phyloP scores from a whole-genome alignment of 768 basidiomycete genomes.

The Megacollybia marginata region DNA sequence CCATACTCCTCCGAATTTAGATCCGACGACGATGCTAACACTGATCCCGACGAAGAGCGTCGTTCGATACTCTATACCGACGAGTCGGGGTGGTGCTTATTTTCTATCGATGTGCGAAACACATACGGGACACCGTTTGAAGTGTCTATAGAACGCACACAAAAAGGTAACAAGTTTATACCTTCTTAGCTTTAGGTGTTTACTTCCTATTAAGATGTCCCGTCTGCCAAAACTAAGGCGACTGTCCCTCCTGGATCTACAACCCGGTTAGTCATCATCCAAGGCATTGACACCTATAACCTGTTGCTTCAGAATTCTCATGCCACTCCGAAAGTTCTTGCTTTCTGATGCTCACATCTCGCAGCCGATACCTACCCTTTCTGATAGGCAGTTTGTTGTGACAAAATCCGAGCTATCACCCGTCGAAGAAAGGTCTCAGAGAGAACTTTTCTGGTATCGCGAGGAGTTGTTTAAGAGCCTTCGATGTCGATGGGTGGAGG shows the following conservation, averaged over 20 bases:
- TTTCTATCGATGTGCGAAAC: slow-evolving; percentile 88
- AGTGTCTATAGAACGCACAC: slow-evolving; percentile 62
- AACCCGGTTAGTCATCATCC: slow-evolving; percentile 45
- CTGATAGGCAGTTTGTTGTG: slow-evolving; percentile 88
- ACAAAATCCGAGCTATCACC: slow-evolving; percentile 58
- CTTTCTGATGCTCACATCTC: slow-evolving; percentile 52
- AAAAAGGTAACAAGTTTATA: slow-evolving; percentile 39
- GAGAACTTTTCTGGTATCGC: slow-evolving; percentile 93
- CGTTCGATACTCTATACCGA: slow-evolving; percentile 29
- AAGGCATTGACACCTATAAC: neutral
- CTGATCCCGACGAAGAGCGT: slow-evolving; percentile 12
- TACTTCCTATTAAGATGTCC: slow-evolving; percentile 23
- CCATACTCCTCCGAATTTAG: slow-evolving; percentile 18
- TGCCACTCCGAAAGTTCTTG: slow-evolving; percentile 66
- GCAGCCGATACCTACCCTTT: slow-evolving; percentile 73
- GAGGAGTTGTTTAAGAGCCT: slow-evolving; percentile 75
- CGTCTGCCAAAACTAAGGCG: slow-evolving; percentile 36
- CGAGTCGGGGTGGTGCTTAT: slow-evolving; percentile 72
- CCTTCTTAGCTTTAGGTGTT: no score
- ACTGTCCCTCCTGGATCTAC: slow-evolving; percentile 86
- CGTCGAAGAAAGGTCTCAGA: slow-evolving; percentile 54
- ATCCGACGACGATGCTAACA: slow-evolving; percentile 14
- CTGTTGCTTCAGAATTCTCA: slow-evolving; percentile 38
- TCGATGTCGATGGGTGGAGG: slow-evolving; percentile 81
- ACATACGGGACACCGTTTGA: slow-evolving; percentile 90